Evolutionary conservation across 2,329 filamentous ascomycete genomes (phyloP).

Genomic region (Orbilia blumenaviensis): DNA sequence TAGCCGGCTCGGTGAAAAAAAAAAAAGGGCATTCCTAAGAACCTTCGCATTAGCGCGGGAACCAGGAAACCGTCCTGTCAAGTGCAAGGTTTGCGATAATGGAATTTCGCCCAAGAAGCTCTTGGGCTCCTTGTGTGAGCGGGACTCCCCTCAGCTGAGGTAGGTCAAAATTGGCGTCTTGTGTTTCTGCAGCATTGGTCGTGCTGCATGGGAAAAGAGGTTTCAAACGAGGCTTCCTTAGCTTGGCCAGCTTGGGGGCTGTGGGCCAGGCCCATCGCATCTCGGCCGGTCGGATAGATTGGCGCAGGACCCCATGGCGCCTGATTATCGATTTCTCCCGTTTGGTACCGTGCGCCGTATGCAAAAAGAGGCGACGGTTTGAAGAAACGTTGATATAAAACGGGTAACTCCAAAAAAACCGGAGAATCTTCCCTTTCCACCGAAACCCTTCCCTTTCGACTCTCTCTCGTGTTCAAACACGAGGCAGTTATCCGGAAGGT

Average conservation of each 20-base stretch:
- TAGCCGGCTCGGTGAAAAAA: background rate
- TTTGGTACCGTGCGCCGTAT: background rate
- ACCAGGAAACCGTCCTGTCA: conserved; percentile 12
- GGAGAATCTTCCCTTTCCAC: conserved; percentile 7
- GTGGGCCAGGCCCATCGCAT: conserved; percentile 15
- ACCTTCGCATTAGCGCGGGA: conserved; percentile 11
- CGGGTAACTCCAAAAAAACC: background rate
- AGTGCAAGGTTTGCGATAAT: conserved; percentile 16
- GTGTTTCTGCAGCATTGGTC: conserved; percentile 5
- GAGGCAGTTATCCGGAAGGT: no score
- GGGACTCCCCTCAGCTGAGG: conserved; percentile 36
- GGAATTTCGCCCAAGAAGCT: background rate
- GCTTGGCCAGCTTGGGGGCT: conserved; percentile 11
- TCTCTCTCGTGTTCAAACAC: background rate
- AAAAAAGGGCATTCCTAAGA: no score
- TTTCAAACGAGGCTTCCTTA: conserved; percentile 15
- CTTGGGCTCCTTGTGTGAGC: conserved; percentile 14
- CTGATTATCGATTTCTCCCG: conserved; percentile 25
- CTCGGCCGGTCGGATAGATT: conserved; percentile 19
- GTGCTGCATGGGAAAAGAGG: conserved; percentile 4
- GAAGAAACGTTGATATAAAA: conserved; percentile 10
- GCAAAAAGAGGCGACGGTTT: background rate
- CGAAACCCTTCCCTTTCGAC: background rate
- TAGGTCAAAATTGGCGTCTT: conserved; percentile 4
- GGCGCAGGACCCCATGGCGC: conserved; percentile 11